Conservation (phyloP, 768 basidiomycete genomes). For the Leucocoprinus sp. region DNA sequence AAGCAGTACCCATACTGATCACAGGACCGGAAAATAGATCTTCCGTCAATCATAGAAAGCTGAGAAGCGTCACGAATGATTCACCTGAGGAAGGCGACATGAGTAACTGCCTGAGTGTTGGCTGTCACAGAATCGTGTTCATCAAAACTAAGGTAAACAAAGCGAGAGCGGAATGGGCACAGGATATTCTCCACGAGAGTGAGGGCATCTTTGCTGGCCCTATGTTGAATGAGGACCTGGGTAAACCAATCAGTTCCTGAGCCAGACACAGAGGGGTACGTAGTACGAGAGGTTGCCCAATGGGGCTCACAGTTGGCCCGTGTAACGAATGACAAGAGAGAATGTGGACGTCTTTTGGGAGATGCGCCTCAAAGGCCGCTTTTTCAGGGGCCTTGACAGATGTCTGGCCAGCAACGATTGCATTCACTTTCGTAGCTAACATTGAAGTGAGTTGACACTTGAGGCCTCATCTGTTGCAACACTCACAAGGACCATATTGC, state of each 20-base stretch:
- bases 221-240: constrained; percentile 84
- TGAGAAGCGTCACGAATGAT: too few relatives aligned
- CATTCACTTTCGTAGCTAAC: constrained; percentile 83
- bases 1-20: constrained; percentile 93
- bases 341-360: constrained; percentile 82
- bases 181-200: constrained; percentile 77
- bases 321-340: constrained; percentile 93
- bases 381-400: constrained; percentile 95
- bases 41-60: too few relatives aligned
- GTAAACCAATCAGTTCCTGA: background rate
- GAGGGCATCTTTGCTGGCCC: constrained; percentile 68
- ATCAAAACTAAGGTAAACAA: constrained; percentile 90
- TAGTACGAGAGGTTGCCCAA: constrained; percentile 83
- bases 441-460: constrained; percentile 3
- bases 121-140: constrained; percentile 96
- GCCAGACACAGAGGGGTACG: background rate
- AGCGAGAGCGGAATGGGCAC: constrained; percentile 70
- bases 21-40: background rate
- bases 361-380: constrained; percentile 78
- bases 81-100: constrained; percentile 94
- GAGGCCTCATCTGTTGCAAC: background rate
- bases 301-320: constrained; percentile 81
- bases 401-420: constrained; percentile 92
- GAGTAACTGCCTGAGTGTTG: constrained; percentile 97
- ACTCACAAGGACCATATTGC: constrained; percentile 87